Evolutionary conservation across 1,284 basidiomycete species (phyloP), one percentile per base, ranked within the genome.

Genomic region (Veloporphyrellus conicus): DNA sequence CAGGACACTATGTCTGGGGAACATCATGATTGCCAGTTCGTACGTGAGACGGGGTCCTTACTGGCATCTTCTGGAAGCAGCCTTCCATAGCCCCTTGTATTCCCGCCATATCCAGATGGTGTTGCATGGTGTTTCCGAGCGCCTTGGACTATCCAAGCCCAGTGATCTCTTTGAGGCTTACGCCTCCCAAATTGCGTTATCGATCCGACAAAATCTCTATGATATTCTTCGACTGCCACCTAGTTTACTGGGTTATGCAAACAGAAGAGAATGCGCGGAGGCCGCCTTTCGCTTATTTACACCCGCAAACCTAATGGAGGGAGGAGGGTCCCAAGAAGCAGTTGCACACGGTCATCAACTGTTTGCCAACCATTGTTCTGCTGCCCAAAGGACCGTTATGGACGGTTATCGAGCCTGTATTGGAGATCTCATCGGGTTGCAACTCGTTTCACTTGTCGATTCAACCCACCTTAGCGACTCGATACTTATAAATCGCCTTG

Each of bases 41-140:
- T 77, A 79, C 1, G 78, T 89, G 11, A 79, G 94, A n/a, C 78
- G 88, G n/a, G 85, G 83, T 1, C 79, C 92, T 1, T 90, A 95
- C 59, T 93, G 87, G 78, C 85, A 94, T 65, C 66, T 98, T 31
- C 72, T 97, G 48, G 90, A 93, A 63, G 77, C 81, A 41, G 81
- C 71, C 54, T 72, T 76, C 34, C 68, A 70, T 55, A 69, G 68
- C 11, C 58, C 70, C 12, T 56, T 58, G 16, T 88, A 84, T 60
- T 70, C 76, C 8, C 60, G 59, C 6, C 84, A 91, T 56, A 78
- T 93, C 32, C 78, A 84, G 55, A 70, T 75, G 2, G 74, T 90
- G 18, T 71, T 97, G 15, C 60, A 63, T 9, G 79, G 78, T 4
- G 81, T 87, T 11, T 78, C 90, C 0, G 60, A 70, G 23, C 75